phyloP scores from a whole-genome alignment of 805 yeast genomes.

The Vanderwaltozyma verrucispora region DNA sequence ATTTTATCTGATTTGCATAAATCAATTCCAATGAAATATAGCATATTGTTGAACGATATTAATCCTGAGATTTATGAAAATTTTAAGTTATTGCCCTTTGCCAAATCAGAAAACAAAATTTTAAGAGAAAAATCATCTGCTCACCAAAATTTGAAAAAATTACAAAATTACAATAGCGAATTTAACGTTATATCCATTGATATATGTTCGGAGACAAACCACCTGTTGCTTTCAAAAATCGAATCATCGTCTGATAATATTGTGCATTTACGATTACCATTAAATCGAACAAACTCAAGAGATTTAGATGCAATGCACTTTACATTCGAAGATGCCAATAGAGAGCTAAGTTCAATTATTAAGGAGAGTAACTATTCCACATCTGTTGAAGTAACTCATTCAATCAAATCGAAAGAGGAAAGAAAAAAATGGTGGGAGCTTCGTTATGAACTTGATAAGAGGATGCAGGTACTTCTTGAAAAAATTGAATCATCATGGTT shows the following conservation, averaged over 20 bases:
- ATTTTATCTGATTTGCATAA: constrained; percentile 15
- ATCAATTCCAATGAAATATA: constrained; percentile 16
- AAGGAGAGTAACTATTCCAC: constrained; percentile 53
- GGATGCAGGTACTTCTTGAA: constrained; percentile 42
- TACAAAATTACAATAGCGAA: background rate
- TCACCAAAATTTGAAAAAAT: constrained; percentile 3
- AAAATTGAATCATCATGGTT: constrained; percentile 60
- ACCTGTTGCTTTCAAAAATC: constrained; percentile 43
- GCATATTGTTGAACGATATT: constrained; percentile 10
- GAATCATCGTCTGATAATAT: constrained; percentile 30
- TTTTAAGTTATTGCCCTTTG: constrained; percentile 6
- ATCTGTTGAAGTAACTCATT: constrained; percentile 39
- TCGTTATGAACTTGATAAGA: constrained; percentile 50
- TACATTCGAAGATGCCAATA: constrained; percentile 36
- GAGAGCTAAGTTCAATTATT: constrained; percentile 43
- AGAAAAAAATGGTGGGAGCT: constrained; percentile 70
- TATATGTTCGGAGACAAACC: constrained; percentile 45
- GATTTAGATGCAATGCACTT: constrained; percentile 35
- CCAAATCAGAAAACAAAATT: background rate
- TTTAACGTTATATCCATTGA: constrained; percentile 45
- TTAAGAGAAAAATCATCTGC: constrained; percentile 1
- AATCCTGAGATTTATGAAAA: constrained; percentile 9
- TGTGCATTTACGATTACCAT: constrained; percentile 47
- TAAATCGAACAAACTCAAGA: constrained; percentile 39
- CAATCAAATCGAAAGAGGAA: constrained; percentile 46